Evolutionary conservation across 371 early-diverging fungal genomes (phyloP).

Genomic region (Zopfochytrium polystomum): DNA sequence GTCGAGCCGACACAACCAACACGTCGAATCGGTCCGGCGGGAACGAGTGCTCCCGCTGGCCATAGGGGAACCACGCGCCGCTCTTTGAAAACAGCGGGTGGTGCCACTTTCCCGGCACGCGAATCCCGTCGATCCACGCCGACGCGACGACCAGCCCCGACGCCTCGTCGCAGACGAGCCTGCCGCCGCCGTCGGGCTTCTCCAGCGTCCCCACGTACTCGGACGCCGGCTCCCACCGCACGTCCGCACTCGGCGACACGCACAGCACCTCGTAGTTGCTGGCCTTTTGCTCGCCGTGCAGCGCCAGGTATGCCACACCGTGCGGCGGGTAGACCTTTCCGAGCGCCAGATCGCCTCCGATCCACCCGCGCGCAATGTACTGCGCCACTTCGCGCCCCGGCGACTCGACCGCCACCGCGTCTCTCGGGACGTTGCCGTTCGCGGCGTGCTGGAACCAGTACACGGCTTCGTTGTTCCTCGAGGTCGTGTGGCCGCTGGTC

Average conservation of each 20-base stretch:
- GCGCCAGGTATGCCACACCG: neutral
- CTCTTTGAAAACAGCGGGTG: neutral
- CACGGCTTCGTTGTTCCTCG: neutral
- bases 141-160: neutral
- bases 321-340: neutral
- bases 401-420: neutral
- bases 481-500: too few species aligned
- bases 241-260: neutral
- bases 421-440: neutral
- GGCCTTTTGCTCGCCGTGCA: neutral
- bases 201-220: neutral
- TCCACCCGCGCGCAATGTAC: neutral
- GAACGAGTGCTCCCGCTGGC: neutral
- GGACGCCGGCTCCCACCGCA: neutral
- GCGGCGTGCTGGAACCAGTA: neutral
- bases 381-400: neutral
- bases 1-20: neutral
- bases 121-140: neutral
- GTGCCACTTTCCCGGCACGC: neutral
- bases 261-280: neutral
- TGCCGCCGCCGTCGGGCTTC: neutral
- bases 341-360: neutral
- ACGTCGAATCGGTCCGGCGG: neutral
- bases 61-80: neutral
- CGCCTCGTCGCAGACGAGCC: neutral